Base-by-base conservation (phyloP, 2,329 filamentous ascomycete genomes). In the Botrytis hyacinthi region DNA sequence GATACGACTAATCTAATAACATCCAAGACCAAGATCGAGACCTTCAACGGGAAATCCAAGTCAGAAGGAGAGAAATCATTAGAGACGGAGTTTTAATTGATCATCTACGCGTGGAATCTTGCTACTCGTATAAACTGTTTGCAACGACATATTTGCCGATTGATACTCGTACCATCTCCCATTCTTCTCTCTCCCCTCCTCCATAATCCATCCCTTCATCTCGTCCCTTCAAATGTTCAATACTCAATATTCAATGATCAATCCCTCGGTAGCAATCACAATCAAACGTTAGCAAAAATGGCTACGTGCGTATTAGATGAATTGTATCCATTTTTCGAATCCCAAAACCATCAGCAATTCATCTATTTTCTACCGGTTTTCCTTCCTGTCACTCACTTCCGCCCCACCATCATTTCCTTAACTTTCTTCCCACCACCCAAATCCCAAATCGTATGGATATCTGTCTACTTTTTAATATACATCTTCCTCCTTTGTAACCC, bases 321-420 rank as follows among this genome's bases (percentile, higher is more conserved):
- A 29, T 42, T 54, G 70, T 32, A 46, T 51, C 26, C 44, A 51
- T 48, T 63, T 29, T 8, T 16, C n/a, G 26, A 37, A 40, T 42
- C 35, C 44, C 62, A 2, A 51, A 67, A 37, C 48, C 20, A 51
- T 32, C 32, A 67, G 48, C 44, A 37, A n/a, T 37, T 57, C 65
- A 42, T 68, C 48, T 57, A 29, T 57, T 42, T 68, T 42, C 22
- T 35, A 57, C 63, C 54, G 22, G n/a, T 37, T 69, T 59, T 60
- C n/a, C 29, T 32, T 46, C 62, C 37, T 46, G 22, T 60, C 44
- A 32, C 44, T 67, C 22, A 44, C 35, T 60, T n/a, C 54, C 9
- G 62, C 62, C 62, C 71, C 71, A 72, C 71, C 71, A 69, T 68
- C 42, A 72, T 40, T 60, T 72, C 42, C 57, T 44, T 46, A 8